Evolutionary conservation across 2,329 filamentous ascomycete genomes (phyloP), one percentile per base, ranked within the genome.

Genomic region (Colletotrichum sp.): DNA sequence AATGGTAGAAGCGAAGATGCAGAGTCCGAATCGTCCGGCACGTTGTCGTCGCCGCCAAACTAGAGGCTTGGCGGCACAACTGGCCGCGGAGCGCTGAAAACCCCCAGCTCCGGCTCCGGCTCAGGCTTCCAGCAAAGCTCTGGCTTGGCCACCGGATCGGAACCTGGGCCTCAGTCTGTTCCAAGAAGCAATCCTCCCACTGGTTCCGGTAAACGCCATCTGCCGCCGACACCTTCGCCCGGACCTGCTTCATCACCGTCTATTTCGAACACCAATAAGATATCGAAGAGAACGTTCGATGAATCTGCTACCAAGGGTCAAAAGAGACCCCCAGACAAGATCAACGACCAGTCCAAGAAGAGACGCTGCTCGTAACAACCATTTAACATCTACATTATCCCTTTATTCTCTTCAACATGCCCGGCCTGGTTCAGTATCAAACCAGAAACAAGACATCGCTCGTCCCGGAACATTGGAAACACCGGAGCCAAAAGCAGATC

Each of bases 1-100:
- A 85, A 86, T 60, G 70, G 70, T 28, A 70, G 43, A 36, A 85
- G 88, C 60, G 85, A 86, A 21, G 90, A 91, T 62, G 87, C 83
- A 56, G 88, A 88, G 76, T 91, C 89, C 18, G 90, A 92, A 79
- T 91, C 89, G 55, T 91, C 89, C 1, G 90, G 88, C 21, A 89
- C 89, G 0, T 81, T 91, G 75, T 91, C 90, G 1, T 91, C 90
- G 18, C 90, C 90, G 21, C 88, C 88, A 48, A 62, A 73, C 71
- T 76, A 76, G 70, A 36, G 60, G 65, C 16, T 28, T 66, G 74
- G 60, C 13, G 61, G 66, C 55, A 36, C 48, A 21, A n/a, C 66
- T 16, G 65, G 71, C n/a, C 16, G n/a, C 10, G 28, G 16, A 18
- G n/a, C 56, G 16, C 16, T 30, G n/a, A 60, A 18, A 43, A 43